A percentile compares a stretch with the other conserved stretches of the same genome.
Conservation (phyloP, 1,284 basidiomycete species). For the Boletus holoroseus region DNA sequence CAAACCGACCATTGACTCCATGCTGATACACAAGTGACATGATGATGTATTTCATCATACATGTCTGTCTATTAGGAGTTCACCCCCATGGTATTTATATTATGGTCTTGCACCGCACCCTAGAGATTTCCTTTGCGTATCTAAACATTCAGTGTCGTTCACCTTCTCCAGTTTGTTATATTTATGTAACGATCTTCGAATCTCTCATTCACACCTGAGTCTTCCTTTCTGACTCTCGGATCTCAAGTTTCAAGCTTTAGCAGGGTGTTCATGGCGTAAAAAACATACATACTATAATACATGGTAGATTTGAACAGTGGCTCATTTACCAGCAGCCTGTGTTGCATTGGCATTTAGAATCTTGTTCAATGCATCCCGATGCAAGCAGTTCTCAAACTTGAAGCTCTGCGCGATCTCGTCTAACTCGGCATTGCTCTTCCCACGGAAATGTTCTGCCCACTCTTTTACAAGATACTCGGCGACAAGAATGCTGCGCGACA, state of each 20-base stretch:
- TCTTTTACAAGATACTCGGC: constrained; percentile 58
- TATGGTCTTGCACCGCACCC: not conserved
- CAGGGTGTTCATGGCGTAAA: not conserved
- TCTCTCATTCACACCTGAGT: not conserved
- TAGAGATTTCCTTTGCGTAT: not conserved
- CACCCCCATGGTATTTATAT: not conserved
- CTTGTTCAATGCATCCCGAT: constrained; percentile 46
- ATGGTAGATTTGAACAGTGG: not conserved
- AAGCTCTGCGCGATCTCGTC: constrained; percentile 60
- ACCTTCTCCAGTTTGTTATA: not conserved
- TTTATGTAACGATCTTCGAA: not conserved
- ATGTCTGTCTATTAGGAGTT: not conserved
- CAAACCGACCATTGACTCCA: constrained; percentile 29
- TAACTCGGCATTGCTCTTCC: constrained; percentile 50
- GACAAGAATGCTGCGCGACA: constrained; percentile 57
- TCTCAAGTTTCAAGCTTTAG: not conserved
- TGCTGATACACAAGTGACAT: not conserved
- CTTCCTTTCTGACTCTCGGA: not conserved
- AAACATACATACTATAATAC: not conserved
- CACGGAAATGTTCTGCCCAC: constrained; percentile 60
- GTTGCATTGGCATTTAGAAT: constrained; percentile 39
- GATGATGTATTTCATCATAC: not conserved
- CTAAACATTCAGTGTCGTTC: not conserved
- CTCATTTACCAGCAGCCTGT: constrained; percentile 1
- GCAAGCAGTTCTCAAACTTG: constrained; percentile 52